Evolutionary conservation across 2,329 filamentous ascomycete genomes (phyloP), one percentile per base, ranked within the genome.

Genomic region (Arachnomyces sp.): DNA sequence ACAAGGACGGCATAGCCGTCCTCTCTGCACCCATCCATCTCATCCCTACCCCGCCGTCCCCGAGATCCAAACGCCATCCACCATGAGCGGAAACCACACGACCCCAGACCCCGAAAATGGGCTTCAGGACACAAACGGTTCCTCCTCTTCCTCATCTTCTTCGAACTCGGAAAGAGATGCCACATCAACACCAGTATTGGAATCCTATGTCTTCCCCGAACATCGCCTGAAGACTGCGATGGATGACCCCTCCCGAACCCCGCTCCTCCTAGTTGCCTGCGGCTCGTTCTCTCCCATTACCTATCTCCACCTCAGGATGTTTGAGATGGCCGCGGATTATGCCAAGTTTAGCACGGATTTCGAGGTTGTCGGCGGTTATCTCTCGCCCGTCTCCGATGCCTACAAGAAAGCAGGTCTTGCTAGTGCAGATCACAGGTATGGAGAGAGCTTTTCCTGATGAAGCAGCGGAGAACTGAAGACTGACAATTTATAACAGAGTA

Each of bases 321-420:
- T 92, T 57, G 84, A 87, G 55, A 87, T 93, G 79, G 85, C 84
- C 1, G 77, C 80, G 51, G 85, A 92, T 63, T 89, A 84, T 63
- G 80, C 80, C 51, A 80, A 81, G 48, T 82, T 84, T 61, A 81
- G 79, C 58, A 80, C 78, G 16, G 70, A 84, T 39, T 95, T 84
- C 59, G 88, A 95, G 61, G 78, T 95, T 28, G 74, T 95, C 33
- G 89, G 86, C 46, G 87, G 86, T 38, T 95, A 90, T 60, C 69
- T 90, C 47, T 86, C 81, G 16, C 85, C 85, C n/a, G 84, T 85
- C 46, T 79, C 77, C 41, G 78, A 82, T 54, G 77, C 78, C 31
- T 82, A 93, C 67, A 86, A 88, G 59, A 92, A 93, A 67, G 79
- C 78, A 38, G 85, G 86, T 34, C 68, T 92, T 29, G 86, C 84